Conservation (phyloP, 352 stramenopile genomes). For the Globisporangium apiculatum region DNA sequence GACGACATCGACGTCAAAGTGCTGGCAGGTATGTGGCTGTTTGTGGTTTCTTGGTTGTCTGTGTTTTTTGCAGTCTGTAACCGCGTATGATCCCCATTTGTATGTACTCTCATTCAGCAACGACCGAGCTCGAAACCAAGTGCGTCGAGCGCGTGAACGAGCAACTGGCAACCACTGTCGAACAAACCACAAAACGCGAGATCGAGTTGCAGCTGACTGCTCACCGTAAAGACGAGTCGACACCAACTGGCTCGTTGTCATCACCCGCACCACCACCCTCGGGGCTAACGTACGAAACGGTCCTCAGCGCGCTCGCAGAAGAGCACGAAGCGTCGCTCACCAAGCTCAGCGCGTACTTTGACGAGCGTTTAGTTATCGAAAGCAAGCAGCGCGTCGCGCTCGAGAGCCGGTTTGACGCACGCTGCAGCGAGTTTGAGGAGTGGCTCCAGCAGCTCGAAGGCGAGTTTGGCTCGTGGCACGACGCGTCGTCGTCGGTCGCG, state of each 20-base stretch:
- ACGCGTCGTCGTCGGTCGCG: constrained; percentile 26
- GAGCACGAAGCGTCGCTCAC: constrained; percentile 70
- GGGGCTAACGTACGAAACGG: constrained; percentile 17
- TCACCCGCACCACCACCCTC: constrained; percentile 1
- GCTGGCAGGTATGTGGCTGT: constrained; percentile 19
- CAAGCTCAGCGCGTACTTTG: constrained; percentile 59
- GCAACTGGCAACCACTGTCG: constrained; percentile 14
- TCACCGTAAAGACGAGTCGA: too few relatives aligned
- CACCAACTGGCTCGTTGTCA: not conserved
- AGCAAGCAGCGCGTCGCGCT: constrained; percentile 50
- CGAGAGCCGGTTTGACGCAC: constrained; percentile 48
- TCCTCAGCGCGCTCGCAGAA: constrained; percentile 48
- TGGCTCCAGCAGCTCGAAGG: constrained; percentile 78
- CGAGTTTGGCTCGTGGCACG: constrained; percentile 49
- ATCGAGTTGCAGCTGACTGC: too few relatives aligned
- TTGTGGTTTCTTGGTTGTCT: constrained; percentile 4
- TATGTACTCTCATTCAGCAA: constrained; percentile 1
- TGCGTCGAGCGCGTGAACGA: constrained; percentile 18
- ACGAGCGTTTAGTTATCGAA: constrained; percentile 52
- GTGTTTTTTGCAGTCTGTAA: not conserved
- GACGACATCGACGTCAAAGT: constrained; percentile 70
- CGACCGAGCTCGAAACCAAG: constrained; percentile 29
- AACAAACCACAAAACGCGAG: not conserved
- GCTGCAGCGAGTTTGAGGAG: constrained; percentile 63
- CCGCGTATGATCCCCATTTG: not conserved